These are phyloP conservation scores for Asterella californica DNA, from an alignment of 225 moss, liverwort and hornwort species.

Conservation along the genomic window DNA sequence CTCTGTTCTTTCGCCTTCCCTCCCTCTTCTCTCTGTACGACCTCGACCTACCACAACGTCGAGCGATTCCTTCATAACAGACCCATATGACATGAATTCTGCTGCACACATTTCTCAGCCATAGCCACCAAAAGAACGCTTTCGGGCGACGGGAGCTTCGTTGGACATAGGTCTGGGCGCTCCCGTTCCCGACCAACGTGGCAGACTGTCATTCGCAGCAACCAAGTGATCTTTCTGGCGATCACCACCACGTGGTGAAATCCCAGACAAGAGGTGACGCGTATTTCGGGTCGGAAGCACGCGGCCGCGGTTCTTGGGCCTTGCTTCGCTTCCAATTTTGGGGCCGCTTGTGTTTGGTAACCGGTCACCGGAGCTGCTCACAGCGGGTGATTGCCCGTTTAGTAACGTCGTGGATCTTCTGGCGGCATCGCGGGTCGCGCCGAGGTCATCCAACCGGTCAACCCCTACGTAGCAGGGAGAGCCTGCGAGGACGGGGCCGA, in stretches of 20 bases:
- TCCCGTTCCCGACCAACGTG: background rate
- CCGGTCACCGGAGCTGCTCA: background rate
- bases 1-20: background rate
- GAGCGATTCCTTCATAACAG: background rate
- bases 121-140: background rate
- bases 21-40: background rate
- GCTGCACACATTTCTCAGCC: constrained; percentile 17
- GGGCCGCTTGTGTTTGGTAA: background rate
- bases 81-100: constrained; percentile 3
- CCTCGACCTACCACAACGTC: background rate
- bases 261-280: too few relatives aligned
- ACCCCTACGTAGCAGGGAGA: background rate
- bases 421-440: constrained; percentile 4
- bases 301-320: background rate
- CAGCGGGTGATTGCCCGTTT: background rate
- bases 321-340: background rate
- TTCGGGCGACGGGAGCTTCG: background rate
- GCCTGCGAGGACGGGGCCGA: background rate
- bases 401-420: background rate
- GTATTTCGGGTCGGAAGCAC: background rate
- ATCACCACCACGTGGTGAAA: constrained; percentile 14
- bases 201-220: background rate
- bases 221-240: background rate
- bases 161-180: background rate
- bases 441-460: background rate